phyloP scores from a whole-genome alignment of 2,329 filamentous ascomycete species.

The Paecilomyces dactylethromorphus region DNA sequence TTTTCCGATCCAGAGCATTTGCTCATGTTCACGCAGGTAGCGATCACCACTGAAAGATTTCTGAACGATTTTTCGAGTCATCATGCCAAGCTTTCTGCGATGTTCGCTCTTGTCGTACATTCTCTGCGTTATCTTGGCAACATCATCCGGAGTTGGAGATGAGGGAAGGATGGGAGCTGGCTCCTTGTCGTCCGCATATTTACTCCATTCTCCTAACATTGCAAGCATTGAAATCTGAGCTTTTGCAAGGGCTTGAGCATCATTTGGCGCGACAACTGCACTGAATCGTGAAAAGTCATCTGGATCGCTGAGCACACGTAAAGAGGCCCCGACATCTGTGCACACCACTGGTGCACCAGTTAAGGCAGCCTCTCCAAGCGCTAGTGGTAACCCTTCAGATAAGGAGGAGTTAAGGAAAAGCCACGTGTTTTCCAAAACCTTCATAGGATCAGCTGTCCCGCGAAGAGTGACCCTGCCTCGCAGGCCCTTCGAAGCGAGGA shows the following conservation, averaged over 20 bases:
- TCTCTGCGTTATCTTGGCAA: conserved; percentile 47
- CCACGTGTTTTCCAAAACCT: conserved; percentile 51
- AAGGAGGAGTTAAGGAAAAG: conserved; percentile 46
- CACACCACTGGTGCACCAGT: conserved; percentile 40
- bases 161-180: conserved; percentile 40
- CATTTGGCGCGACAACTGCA: conserved; percentile 59
- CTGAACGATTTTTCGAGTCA: conserved; percentile 52
- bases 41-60: conserved; percentile 54
- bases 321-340: conserved; percentile 36
- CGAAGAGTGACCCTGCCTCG: conserved; percentile 45
- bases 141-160: conserved; percentile 44
- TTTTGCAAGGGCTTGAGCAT: conserved; percentile 52
- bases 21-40: conserved; percentile 57
- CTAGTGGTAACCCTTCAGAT: conserved; percentile 40
- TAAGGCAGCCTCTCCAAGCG: conserved; percentile 40
- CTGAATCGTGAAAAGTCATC: conserved; percentile 48
- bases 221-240: conserved; percentile 58
- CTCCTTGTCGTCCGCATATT: conserved; percentile 49
- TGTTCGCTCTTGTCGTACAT: conserved; percentile 57
- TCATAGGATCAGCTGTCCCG: conserved; percentile 51
- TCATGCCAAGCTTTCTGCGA: conserved; percentile 53
- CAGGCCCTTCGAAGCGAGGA: conserved; percentile 51
- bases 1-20: conserved; percentile 50
- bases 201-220: conserved; percentile 55
- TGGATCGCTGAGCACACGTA: conserved; percentile 35